A percentile compares a stretch with the other conserved stretches of the same genome.
Conservation (phyloP, 331 rosid genomes). For the Acacia pycnantha region DNA sequence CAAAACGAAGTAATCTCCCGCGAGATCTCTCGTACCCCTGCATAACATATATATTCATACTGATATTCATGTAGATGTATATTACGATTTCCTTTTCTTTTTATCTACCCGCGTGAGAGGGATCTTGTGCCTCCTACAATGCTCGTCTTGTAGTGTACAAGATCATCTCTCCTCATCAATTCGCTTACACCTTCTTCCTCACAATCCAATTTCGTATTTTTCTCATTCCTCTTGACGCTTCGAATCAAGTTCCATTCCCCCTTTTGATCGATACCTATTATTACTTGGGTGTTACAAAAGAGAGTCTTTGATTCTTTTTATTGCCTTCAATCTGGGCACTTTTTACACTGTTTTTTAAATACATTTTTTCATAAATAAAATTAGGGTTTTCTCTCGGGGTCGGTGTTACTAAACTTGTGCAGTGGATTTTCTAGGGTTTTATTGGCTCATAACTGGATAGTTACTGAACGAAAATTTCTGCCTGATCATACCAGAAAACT, state of each 20-base stretch:
- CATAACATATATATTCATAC: not conserved
- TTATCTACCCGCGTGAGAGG: conserved; percentile 33
- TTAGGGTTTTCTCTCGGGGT: conserved; percentile 55
- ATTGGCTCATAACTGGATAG: conserved; percentile 62
- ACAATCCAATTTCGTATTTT: conserved; percentile 28
- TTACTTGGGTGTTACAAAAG: conserved; percentile 33
- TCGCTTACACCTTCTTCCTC: conserved; percentile 8
- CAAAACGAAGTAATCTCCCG: conserved; percentile 27
- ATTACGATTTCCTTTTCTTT: conserved; percentile 5
- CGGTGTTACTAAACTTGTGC: conserved; percentile 41
- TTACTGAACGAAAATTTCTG: conserved; percentile 40
- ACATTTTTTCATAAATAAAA: conserved; percentile 19
- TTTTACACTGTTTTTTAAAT: conserved; percentile 11
- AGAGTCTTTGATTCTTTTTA: conserved; percentile 39
- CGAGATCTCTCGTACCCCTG: not conserved
- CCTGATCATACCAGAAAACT: conserved; percentile 34
- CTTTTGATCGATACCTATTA: conserved; percentile 57
- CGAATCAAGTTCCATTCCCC: conserved; percentile 44
- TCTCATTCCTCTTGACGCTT: conserved; percentile 28
- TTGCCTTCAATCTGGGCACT: conserved; percentile 11
- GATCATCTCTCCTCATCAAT: conserved; percentile 54
- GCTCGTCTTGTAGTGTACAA: conserved; percentile 70
- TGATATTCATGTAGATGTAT: not conserved
- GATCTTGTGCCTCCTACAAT: conserved; percentile 76
- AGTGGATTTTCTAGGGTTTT: conserved; percentile 69